Percentiles rank a stretch among this genome's conserved stretches.
phyloP scores from a whole-genome alignment of 306 rosid genomes.

The Fragaria ananassa region DNA sequence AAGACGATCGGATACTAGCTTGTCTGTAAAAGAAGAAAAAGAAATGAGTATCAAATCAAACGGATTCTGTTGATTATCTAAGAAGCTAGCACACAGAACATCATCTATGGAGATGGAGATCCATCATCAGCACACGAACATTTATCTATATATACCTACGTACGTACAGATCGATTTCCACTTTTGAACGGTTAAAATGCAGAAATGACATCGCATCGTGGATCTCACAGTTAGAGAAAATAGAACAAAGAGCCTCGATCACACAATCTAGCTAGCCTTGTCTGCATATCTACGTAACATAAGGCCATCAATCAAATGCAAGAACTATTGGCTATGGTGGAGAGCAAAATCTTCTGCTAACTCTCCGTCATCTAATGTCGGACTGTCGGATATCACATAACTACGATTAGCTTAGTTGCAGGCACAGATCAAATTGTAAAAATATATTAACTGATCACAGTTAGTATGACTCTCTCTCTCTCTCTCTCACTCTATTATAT shows the following conservation, averaged over 20 bases:
- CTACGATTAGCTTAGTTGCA: background rate
- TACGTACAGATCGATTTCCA: background rate
- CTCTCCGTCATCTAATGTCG: background rate
- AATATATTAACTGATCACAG: background rate
- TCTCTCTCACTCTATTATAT: background rate
- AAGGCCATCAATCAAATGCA: too few relatives aligned
- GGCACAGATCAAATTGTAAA: background rate
- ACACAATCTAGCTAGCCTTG: background rate
- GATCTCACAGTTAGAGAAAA: background rate
- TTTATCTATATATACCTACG: too few relatives aligned
- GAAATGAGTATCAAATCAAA: background rate
- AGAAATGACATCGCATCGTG: background rate
- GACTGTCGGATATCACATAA: background rate
- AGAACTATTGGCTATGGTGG: background rate
- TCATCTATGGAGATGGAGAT: background rate
- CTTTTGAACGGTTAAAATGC: background rate
- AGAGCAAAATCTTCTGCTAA: background rate
- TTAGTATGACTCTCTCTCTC: background rate
- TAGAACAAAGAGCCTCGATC: background rate
- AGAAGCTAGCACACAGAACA: background rate
- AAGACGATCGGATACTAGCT: background rate
- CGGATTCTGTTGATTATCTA: background rate
- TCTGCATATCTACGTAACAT: background rate
- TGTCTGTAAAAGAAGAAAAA: background rate
- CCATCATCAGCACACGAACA: background rate